Evolutionary conservation across 495 filamentous ascomycete genomes (phyloP).

Genomic region (Hypoxylon crocopeplum): DNA sequence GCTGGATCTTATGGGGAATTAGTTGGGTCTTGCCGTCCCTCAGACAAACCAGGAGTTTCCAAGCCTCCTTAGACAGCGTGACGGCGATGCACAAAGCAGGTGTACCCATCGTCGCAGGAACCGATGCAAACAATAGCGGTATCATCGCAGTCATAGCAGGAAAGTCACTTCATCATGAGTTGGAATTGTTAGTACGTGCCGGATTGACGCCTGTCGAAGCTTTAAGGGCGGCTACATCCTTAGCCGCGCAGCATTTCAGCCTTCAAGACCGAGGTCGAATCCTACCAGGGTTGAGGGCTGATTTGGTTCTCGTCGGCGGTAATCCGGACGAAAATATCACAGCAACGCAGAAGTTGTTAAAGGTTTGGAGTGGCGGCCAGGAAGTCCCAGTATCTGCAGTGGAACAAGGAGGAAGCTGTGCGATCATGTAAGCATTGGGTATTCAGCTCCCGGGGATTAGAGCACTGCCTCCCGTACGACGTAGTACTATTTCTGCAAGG

Average conservation of each 20-base stretch:
- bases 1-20: conserved; percentile 28
- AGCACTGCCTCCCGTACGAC: neutral
- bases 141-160: conserved; percentile 32
- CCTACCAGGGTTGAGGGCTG: conserved; percentile 40
- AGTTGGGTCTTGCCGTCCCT: conserved; percentile 7
- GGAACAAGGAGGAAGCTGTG: conserved; percentile 6
- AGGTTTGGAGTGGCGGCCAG: conserved; percentile 25
- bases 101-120: conserved; percentile 42
- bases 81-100: conserved; percentile 31
- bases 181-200: conserved; percentile 37
- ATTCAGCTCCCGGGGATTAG: conserved; percentile 1
- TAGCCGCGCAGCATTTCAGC: conserved; percentile 45
- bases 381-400: conserved; percentile 7
- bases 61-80: conserved; percentile 30
- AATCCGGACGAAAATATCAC: conserved; percentile 46
- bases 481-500: neutral
- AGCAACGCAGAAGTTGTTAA: conserved; percentile 36
- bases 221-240: conserved; percentile 36
- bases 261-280: conserved; percentile 44
- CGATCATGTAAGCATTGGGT: conserved; percentile 18
- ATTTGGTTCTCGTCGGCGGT: conserved; percentile 45
- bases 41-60: conserved; percentile 19
- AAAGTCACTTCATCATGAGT: conserved; percentile 34
- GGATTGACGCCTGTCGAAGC: conserved; percentile 43
- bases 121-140: conserved; percentile 37